Evolutionary conservation across 306 rosid species (phyloP).

Genomic region (Biancaea sappan): DNA sequence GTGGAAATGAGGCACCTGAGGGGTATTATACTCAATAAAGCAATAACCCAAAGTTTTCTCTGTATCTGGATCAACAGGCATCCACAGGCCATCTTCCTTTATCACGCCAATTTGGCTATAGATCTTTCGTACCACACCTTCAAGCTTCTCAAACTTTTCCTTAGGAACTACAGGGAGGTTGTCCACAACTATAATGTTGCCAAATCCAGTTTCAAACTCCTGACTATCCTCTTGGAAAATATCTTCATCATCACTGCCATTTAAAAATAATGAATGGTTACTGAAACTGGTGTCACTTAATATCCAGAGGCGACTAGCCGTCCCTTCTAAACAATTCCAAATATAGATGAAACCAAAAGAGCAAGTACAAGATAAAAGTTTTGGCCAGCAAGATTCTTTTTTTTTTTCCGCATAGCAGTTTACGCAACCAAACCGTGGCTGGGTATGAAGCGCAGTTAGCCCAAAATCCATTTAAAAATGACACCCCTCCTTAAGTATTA

Average conservation of each 20-base stretch:
- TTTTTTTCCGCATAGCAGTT: not conserved
- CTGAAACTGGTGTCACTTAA: not conserved
- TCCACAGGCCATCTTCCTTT: constrained; percentile 64
- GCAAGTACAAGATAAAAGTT: not conserved
- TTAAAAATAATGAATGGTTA: not conserved
- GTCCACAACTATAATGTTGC: constrained; percentile 60
- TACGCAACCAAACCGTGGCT: not conserved
- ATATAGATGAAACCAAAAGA: constrained; percentile 1
- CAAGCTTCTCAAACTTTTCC: constrained; percentile 67
- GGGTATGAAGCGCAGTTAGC: not conserved
- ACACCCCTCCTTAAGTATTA: not conserved
- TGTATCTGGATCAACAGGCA: constrained; percentile 62
- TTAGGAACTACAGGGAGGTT: constrained; percentile 67
- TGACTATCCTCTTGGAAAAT: constrained; percentile 42
- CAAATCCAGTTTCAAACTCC: constrained; percentile 61
- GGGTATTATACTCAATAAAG: constrained; percentile 70
- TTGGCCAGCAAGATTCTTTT: not conserved
- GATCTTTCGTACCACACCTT: constrained; percentile 61
- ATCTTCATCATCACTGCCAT: constrained; percentile 63
- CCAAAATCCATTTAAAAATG: not conserved
- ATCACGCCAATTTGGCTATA: constrained; percentile 67
- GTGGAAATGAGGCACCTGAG: constrained; percentile 51
- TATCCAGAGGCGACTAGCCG: not conserved
- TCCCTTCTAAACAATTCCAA: not conserved
- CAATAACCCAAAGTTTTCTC: constrained; percentile 71